Conservation (phyloP, 768 basidiomycete genomes). For the Tylopilus sp. region DNA sequence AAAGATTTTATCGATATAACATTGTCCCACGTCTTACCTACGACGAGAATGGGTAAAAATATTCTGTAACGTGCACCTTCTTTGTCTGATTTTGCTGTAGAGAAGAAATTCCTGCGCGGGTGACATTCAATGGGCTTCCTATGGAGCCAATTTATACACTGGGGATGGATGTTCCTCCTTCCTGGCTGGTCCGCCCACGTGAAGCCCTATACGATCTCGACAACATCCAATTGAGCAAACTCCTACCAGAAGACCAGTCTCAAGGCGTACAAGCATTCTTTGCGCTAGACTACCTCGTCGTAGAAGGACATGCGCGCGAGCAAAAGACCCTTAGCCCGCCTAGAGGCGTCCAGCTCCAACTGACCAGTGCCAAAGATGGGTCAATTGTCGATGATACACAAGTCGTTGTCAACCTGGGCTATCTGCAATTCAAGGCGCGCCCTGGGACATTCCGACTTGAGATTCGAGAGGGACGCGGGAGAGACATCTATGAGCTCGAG, state of each 20-base stretch:
- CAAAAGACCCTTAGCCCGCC: slow-evolving; percentile 61
- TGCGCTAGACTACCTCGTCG: slow-evolving; percentile 84
- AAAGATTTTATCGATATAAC: slow-evolving; percentile 88
- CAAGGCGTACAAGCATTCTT: slow-evolving; percentile 72
- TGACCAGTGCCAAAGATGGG: slow-evolving; percentile 45
- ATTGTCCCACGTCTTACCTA: slow-evolving; percentile 56
- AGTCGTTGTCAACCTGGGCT: slow-evolving; percentile 92
- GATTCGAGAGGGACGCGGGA: slow-evolving; percentile 78
- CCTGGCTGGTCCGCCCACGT: slow-evolving; percentile 92
- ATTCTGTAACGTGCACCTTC: background rate
- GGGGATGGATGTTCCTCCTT: slow-evolving; percentile 84
- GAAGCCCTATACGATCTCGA: slow-evolving; percentile 91
- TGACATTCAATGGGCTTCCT: slow-evolving; percentile 71
- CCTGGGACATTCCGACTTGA: slow-evolving; percentile 85
- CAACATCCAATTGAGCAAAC: slow-evolving; percentile 80
- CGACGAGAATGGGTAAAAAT: slow-evolving; percentile 60
- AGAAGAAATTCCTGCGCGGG: slow-evolving; percentile 52
- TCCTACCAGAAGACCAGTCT: slow-evolving; percentile 51
- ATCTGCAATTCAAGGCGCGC: slow-evolving; percentile 90
- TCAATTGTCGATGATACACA: slow-evolving; percentile 75
- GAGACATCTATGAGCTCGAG: slow-evolving; percentile 76
- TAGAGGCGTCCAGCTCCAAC: slow-evolving; percentile 87
- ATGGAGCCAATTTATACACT: slow-evolving; percentile 89
- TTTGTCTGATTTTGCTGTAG: slow-evolving; percentile 33
- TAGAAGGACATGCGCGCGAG: slow-evolving; percentile 94